Percentiles rank a stretch among this genome's conserved stretches.
These are phyloP conservation scores for Retiboletus flavoniger DNA, from an alignment of 1,284 basidiomycete genomes.

Conservation along the genomic window DNA sequence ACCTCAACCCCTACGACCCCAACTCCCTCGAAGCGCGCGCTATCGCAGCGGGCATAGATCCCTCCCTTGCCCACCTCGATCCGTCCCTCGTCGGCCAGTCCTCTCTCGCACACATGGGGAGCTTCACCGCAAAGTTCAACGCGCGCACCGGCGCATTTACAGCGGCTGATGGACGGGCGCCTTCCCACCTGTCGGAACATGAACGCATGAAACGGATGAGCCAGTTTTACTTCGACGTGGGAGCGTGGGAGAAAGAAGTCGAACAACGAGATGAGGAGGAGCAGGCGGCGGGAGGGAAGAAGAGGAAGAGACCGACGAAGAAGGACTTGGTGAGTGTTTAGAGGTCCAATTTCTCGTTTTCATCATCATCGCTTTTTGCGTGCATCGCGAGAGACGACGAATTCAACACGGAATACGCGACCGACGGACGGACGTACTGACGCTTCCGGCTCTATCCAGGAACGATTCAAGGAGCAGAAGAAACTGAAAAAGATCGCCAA, in stretches of 20 bases:
- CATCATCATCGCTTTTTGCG: conserved; percentile 19
- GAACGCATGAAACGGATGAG: conserved; percentile 85
- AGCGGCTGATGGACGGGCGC: conserved; percentile 62
- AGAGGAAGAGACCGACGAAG: conserved; percentile 76
- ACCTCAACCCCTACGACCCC: conserved; percentile 27
- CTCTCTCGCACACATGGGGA: conserved; percentile 42
- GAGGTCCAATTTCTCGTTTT: conserved; percentile 4
- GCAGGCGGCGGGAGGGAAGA: conserved; percentile 58
- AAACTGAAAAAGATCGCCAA: conserved; percentile 79
- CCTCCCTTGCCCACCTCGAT: conserved; percentile 78
- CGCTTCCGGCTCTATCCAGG: conserved; percentile 46
- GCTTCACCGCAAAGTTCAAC: conserved; percentile 77
- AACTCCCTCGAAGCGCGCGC: conserved; percentile 62
- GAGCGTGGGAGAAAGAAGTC: conserved; percentile 75
- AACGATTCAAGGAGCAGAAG: conserved; percentile 86
- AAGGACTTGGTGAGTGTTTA: conserved; percentile 71
- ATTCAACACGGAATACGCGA: conserved; percentile 19
- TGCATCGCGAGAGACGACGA: conserved; percentile 20
- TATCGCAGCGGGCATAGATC: conserved; percentile 78
- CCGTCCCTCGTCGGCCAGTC: conserved; percentile 55
- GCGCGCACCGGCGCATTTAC: conserved; percentile 81
- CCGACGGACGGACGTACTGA: conserved; percentile 28
- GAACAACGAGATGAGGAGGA: conserved; percentile 57
- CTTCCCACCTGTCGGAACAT: conserved; percentile 78
- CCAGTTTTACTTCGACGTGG: conserved; percentile 85